A percentile compares a stretch with the other conserved stretches of the same genome.
phyloP scores from a whole-genome alignment of 768 basidiomycete genomes.

The Xerocomellus amylosporus region DNA sequence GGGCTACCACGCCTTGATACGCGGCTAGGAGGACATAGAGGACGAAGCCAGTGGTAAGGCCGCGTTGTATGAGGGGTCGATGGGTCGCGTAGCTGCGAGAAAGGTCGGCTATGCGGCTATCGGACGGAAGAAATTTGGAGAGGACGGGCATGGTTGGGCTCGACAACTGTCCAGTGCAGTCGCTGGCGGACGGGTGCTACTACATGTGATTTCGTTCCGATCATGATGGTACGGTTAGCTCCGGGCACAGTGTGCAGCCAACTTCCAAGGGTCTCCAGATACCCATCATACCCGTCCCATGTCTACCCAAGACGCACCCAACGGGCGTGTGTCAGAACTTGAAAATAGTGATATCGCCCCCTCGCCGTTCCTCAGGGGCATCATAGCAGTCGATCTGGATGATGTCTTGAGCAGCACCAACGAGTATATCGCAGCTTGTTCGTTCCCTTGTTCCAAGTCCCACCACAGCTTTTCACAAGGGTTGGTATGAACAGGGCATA shows the following conservation, averaged over 20 bases:
- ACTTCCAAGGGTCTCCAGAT: neutral
- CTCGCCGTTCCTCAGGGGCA: slow-evolving; percentile 28
- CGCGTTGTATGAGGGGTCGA: slow-evolving; percentile 69
- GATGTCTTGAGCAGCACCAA: slow-evolving; percentile 71
- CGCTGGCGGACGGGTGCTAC: too few relatives aligned
- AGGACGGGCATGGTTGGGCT: slow-evolving; percentile 27
- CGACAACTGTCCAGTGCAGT: too few relatives aligned
- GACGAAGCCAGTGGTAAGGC: slow-evolving; percentile 67
- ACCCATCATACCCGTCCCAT: slow-evolving; percentile 5
- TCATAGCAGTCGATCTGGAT: slow-evolving; percentile 66
- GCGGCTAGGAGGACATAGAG: slow-evolving; percentile 66
- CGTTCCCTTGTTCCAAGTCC: neutral
- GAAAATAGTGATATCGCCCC: neutral
- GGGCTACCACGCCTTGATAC: slow-evolving; percentile 53
- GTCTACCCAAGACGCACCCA: neutral
- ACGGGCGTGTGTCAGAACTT: neutral
- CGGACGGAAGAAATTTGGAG: slow-evolving; percentile 28
- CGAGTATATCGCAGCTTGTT: slow-evolving; percentile 52
- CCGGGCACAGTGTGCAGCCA: neutral
- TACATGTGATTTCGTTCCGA: slow-evolving; percentile 14
- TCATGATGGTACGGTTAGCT: neutral
- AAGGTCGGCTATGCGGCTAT: slow-evolving; percentile 43
- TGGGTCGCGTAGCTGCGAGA: slow-evolving; percentile 56
- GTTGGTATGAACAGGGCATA: slow-evolving; percentile 54
- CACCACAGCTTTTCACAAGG: neutral